Conservation (phyloP, 305 asterid species). For the Caryopteris hybrid region DNA sequence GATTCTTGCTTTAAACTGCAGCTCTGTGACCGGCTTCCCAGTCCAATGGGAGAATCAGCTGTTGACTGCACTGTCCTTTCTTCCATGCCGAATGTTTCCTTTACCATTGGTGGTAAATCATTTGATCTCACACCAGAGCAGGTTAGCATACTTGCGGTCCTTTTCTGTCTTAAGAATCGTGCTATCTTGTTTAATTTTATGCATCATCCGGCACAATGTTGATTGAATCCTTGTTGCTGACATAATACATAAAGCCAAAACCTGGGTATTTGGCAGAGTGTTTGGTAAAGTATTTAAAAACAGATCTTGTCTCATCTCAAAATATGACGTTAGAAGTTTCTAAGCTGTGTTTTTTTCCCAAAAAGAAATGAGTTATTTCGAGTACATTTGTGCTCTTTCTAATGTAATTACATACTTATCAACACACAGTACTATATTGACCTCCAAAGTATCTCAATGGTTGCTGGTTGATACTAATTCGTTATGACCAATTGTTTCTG, state of each 20-base stretch:
- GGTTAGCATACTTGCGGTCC: conserved; percentile 32
- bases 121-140: conserved; percentile 70
- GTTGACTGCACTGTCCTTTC: conserved; percentile 65
- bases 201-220: not conserved
- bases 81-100: conserved; percentile 68
- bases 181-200: not conserved
- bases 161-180: not conserved
- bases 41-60: conserved; percentile 87
- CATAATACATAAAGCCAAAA: not conserved
- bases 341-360: too few relatives aligned
- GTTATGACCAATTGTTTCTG: too few relatives aligned
- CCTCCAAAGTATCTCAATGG: too few relatives aligned
- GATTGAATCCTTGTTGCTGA: not conserved
- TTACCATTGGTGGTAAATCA: conserved; percentile 63
- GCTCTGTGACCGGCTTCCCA: conserved; percentile 86
- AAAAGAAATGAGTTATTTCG: too few relatives aligned
- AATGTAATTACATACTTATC: too few relatives aligned
- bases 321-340: too few relatives aligned
- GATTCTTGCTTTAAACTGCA: conserved; percentile 26
- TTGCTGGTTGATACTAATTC: too few relatives aligned
- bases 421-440: too few relatives aligned
- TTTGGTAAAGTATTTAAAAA: too few relatives aligned
- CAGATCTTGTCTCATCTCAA: too few relatives aligned
- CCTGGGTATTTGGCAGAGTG: too few relatives aligned
- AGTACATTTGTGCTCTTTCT: too few relatives aligned